Conservation (phyloP, 495 filamentous ascomycete genomes). For the Cudoniella acicularis region DNA sequence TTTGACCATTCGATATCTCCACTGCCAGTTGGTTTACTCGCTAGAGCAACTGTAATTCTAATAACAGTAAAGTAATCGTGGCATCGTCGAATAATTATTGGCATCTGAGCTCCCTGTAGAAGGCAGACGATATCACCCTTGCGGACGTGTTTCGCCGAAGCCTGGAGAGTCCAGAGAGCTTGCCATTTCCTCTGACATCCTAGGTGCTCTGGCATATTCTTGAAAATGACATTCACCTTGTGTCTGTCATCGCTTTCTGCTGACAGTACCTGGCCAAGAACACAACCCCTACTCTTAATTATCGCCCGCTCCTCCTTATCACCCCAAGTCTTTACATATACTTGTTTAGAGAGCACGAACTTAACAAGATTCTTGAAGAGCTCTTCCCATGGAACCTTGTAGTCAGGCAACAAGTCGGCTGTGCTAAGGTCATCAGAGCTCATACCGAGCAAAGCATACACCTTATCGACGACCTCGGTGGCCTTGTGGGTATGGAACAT, state of each 20-base stretch:
- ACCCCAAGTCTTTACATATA: conserved; percentile 16
- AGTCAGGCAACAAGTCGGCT: conserved; percentile 19
- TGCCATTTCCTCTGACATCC: conserved; percentile 10
- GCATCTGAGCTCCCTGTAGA: conserved; percentile 26
- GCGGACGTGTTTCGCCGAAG: conserved; percentile 22
- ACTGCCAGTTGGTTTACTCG: not conserved
- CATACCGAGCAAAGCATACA: conserved; percentile 35
- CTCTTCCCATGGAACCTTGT: conserved; percentile 21
- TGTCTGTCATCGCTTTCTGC: conserved; percentile 15
- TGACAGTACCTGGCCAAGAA: conserved; percentile 14
- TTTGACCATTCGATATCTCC: not conserved
- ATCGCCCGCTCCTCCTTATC: conserved; percentile 20
- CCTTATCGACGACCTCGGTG: conserved; percentile 29
- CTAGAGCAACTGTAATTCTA: conserved; percentile 16
- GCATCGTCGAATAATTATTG: conserved; percentile 24
- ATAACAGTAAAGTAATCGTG: conserved; percentile 25
- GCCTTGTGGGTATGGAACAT: conserved; percentile 32
- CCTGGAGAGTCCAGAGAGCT: conserved; percentile 24
- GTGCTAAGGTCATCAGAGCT: conserved; percentile 17
- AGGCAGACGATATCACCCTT: conserved; percentile 29
- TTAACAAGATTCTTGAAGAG: conserved; percentile 15
- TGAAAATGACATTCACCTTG: conserved; percentile 23
- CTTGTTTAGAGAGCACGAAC: conserved; percentile 12
- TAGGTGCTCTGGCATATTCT: conserved; percentile 8
- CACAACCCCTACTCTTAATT: conserved; percentile 23